phyloP scores from a whole-genome alignment of 495 filamentous ascomycete species.

The Aspergillus taichungensis region DNA sequence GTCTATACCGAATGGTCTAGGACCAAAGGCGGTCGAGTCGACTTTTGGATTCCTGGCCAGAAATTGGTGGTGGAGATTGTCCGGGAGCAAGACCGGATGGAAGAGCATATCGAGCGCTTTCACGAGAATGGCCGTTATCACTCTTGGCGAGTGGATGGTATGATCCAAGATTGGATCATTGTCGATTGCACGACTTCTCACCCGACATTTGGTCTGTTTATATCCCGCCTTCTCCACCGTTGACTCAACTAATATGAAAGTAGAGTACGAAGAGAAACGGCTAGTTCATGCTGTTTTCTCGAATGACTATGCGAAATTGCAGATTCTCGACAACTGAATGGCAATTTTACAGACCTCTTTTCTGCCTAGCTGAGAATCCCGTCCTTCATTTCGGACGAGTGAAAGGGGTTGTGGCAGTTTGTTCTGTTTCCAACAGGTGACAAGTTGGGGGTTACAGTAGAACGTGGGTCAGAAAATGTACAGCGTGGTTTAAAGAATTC shows the following conservation, averaged over 20 bases:
- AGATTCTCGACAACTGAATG: constrained; percentile 5
- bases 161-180: constrained; percentile 11
- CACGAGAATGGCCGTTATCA: constrained; percentile 8
- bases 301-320: constrained; percentile 7
- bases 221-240: constrained; percentile 1
- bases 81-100: background rate
- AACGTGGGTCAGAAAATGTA: no score
- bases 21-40: constrained; percentile 3
- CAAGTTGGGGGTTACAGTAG: no score
- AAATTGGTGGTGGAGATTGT: constrained; percentile 7
- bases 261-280: constrained; percentile 1
- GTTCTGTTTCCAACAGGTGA: no score
- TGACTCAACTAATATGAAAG: constrained; percentile 4
- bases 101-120: constrained; percentile 9
- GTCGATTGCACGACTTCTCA: constrained; percentile 9
- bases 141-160: constrained; percentile 5
- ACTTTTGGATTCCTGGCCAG: constrained; percentile 11
- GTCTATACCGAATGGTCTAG: background rate
- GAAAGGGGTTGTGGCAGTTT: constrained; percentile 1
- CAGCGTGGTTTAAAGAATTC: no score
- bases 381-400: constrained; percentile 1
- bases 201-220: constrained; percentile 3
- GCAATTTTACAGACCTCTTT: constrained; percentile 3
- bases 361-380: background rate
- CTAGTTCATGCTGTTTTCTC: constrained; percentile 3